Conservation (phyloP, 1,139 yeast species). For the Scheffersomyces insectosa region DNA sequence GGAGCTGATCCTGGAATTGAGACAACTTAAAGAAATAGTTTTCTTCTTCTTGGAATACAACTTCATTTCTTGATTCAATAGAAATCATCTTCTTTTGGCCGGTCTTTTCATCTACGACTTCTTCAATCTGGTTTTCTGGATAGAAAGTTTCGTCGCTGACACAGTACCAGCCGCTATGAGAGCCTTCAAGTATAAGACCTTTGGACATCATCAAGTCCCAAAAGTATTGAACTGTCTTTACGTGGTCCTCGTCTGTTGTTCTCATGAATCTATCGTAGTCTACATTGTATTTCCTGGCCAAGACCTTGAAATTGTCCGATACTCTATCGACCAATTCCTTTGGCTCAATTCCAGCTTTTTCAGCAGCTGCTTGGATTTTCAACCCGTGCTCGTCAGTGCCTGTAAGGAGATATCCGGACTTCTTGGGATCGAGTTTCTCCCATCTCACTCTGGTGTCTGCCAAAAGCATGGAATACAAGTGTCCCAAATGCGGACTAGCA, state of each 20-base stretch:
- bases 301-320: slow-evolving; percentile 58
- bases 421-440: slow-evolving; percentile 47
- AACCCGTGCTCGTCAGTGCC: slow-evolving; percentile 98
- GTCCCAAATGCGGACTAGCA: slow-evolving; percentile 95
- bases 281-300: slow-evolving; percentile 61
- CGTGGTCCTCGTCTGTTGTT: slow-evolving; percentile 85
- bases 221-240: slow-evolving; percentile 58
- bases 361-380: slow-evolving; percentile 78
- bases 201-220: slow-evolving; percentile 64
- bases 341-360: slow-evolving; percentile 52
- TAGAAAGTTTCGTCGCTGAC: slow-evolving; percentile 93
- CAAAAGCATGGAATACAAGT: slow-evolving; percentile 81
- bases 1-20: slow-evolving; percentile 53
- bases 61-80: slow-evolving; percentile 76
- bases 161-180: slow-evolving; percentile 93
- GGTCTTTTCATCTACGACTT: slow-evolving; percentile 33
- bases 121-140: slow-evolving; percentile 74
- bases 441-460: slow-evolving; percentile 81
- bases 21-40: slow-evolving; percentile 85
- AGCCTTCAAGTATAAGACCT: slow-evolving; percentile 77
- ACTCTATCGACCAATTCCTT: slow-evolving; percentile 71
- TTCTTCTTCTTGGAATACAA: slow-evolving; percentile 71
- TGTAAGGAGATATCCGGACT: slow-evolving; percentile 61
- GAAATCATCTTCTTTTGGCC: slow-evolving; percentile 49
- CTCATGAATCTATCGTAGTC: slow-evolving; percentile 77